phyloP scores from a whole-genome alignment of 148 eudicot genomes.

The Fagopyrum esculentum region DNA sequence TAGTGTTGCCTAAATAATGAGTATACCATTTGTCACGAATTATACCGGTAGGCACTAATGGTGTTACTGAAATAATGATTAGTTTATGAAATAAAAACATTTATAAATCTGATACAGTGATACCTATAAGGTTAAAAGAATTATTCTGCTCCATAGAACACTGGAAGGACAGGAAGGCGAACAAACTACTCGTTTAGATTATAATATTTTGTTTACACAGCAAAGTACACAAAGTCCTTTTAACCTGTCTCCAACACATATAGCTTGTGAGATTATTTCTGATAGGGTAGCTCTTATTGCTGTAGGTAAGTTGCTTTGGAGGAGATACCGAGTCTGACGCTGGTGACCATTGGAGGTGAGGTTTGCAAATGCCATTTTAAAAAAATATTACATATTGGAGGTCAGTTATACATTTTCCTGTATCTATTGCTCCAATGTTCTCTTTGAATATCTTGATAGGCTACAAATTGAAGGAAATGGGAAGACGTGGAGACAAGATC shows the following conservation, averaged over 20 bases:
- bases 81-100: not conserved
- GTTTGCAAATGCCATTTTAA: not conserved
- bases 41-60: too few relatives aligned
- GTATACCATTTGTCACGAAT: not conserved
- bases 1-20: not conserved
- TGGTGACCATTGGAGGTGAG: constrained; percentile 75
- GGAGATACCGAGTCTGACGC: constrained; percentile 52
- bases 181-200: not conserved
- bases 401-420: not conserved
- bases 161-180: not conserved
- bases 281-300: not conserved
- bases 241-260: not conserved
- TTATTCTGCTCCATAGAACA: not conserved
- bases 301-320: constrained; percentile 75
- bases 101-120: not conserved
- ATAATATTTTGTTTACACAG: not conserved
- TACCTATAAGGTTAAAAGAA: not conserved
- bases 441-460: constrained; percentile 22
- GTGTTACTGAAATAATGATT: too few relatives aligned
- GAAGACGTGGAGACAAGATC: constrained; percentile 63
- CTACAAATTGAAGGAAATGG: constrained; percentile 60
- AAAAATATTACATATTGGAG: not conserved
- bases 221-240: not conserved
- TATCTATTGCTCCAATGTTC: not conserved
- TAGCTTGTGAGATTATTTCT: not conserved